Evolutionary conservation across 495 filamentous ascomycete species (phyloP).

Genomic region (Penicillium nucicola): DNA sequence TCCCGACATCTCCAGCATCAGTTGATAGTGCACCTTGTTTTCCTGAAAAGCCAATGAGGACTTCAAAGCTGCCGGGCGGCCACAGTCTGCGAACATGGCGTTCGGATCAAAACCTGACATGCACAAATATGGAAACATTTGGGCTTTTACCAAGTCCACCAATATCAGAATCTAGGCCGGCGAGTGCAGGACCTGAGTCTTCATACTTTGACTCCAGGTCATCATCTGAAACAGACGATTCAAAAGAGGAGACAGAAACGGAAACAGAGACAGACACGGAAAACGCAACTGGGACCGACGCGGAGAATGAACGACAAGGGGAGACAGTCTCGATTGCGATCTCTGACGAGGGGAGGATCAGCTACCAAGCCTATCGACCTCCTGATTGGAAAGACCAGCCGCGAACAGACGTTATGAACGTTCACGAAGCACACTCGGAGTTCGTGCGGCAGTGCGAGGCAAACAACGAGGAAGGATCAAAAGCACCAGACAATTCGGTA

Average conservation of each 20-base stretch:
- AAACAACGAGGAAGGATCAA: slow-evolving; percentile 8
- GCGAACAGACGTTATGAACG: slow-evolving; percentile 25
- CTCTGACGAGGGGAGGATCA: not conserved
- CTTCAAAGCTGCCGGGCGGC: slow-evolving; percentile 15
- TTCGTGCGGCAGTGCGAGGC: slow-evolving; percentile 32
- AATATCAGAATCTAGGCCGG: slow-evolving; percentile 34
- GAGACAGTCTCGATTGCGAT: not conserved
- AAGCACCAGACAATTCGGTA: not conserved
- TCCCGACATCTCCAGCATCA: slow-evolving; percentile 35
- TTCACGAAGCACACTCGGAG: slow-evolving; percentile 39
- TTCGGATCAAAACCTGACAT: slow-evolving; percentile 40
- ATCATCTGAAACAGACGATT: not conserved
- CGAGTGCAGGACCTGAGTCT: slow-evolving; percentile 26
- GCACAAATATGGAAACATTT: slow-evolving; percentile 33
- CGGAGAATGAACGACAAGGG: not conserved
- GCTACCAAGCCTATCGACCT: slow-evolving; percentile 16
- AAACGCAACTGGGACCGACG: not conserved
- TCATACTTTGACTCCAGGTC: slow-evolving; percentile 32
- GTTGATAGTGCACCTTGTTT: slow-evolving; percentile 21
- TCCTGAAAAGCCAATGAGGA: slow-evolving; percentile 11
- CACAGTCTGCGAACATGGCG: slow-evolving; percentile 39
- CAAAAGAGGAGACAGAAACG: not conserved
- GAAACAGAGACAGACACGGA: not conserved
- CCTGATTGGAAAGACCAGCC: slow-evolving; percentile 5
- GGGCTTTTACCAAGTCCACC: slow-evolving; percentile 43